Conservation (phyloP, 805 yeast genomes). For the Starmerella stigmatis region DNA sequence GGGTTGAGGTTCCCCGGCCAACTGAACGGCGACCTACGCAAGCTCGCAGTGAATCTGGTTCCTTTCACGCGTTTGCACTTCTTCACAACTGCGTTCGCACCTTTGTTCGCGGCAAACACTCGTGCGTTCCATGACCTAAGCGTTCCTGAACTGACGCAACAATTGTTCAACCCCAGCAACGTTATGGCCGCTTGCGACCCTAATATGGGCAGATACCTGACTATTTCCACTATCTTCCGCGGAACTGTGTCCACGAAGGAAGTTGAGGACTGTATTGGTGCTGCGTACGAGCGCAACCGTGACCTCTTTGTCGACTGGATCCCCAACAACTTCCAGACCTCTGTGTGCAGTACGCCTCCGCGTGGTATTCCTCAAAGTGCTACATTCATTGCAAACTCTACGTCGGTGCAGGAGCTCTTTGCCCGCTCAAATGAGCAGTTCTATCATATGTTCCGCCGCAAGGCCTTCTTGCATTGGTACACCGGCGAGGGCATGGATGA, state of each 20-base stretch:
- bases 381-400: constrained; percentile 87
- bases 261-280: constrained; percentile 88
- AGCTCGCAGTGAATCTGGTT: constrained; percentile 85
- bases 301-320: constrained; percentile 90
- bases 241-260: constrained; percentile 90
- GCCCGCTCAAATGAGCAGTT: constrained; percentile 86
- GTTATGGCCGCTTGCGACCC: constrained; percentile 97
- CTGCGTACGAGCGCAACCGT: constrained; percentile 73
- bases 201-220: constrained; percentile 80
- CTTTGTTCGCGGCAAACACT: constrained; percentile 71
- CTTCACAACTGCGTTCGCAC: constrained; percentile 94
- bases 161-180: constrained; percentile 82
- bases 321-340: constrained; percentile 91
- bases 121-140: constrained; percentile 75
- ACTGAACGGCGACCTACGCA: constrained; percentile 83
- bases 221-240: constrained; percentile 89
- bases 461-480: constrained; percentile 95
- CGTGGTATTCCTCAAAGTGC: constrained; percentile 79
- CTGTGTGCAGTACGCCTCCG: constrained; percentile 89
- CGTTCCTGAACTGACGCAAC: constrained; percentile 91
- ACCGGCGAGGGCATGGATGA: constrained; percentile 95
- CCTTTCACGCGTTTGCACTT: constrained; percentile 96
- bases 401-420: constrained; percentile 87
- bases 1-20: constrained; percentile 93
- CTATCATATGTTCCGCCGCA: constrained; percentile 84